These are phyloP conservation scores for Pholiota adiposa DNA, from an alignment of 1,284 basidiomycete genomes.

Conservation along the genomic window DNA sequence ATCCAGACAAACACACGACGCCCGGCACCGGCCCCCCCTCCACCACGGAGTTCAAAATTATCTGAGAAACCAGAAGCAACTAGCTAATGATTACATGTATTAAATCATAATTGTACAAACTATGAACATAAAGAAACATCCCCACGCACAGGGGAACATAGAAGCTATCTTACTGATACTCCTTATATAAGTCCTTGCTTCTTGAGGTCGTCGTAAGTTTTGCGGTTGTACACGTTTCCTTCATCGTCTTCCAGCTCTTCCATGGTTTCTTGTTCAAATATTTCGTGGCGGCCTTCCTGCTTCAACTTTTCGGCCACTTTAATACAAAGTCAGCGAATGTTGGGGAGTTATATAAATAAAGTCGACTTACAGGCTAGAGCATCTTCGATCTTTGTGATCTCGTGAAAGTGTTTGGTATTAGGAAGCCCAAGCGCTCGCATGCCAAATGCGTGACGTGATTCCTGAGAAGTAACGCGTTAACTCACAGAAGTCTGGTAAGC, in stretches of 20 bases:
- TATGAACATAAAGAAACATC: background rate
- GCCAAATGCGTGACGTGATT: constrained; percentile 96
- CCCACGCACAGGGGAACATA: constrained; percentile 1
- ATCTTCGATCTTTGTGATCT: constrained; percentile 97
- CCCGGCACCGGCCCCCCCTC: constrained; percentile 45
- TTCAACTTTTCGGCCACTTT: constrained; percentile 95
- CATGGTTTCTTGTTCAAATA: constrained; percentile 90
- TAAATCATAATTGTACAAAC: constrained; percentile 17
- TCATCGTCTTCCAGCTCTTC: constrained; percentile 97
- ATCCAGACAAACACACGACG: constrained; percentile 37
- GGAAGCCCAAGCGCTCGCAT: constrained; percentile 98
- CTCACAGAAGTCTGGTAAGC: constrained; percentile 15
- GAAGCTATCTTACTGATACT: constrained; percentile 2
- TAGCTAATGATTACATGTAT: constrained; percentile 8
- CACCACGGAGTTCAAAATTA: constrained; percentile 22
- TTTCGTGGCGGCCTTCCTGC: constrained; percentile 89
- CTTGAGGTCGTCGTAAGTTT: constrained; percentile 91
- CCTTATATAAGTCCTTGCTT: constrained; percentile 86
- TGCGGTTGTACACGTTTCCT: constrained; percentile 92
- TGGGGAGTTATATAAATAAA: constrained; percentile 1
- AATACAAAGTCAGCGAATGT: background rate
- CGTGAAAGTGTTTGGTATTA: constrained; percentile 98
- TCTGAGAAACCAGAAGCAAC: constrained; percentile 11
- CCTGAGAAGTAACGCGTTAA: constrained; percentile 49
- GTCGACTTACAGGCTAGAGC: constrained; percentile 81